phyloP scores from a whole-genome alignment of 2,329 filamentous ascomycete species.

The Myotisia sp. region DNA sequence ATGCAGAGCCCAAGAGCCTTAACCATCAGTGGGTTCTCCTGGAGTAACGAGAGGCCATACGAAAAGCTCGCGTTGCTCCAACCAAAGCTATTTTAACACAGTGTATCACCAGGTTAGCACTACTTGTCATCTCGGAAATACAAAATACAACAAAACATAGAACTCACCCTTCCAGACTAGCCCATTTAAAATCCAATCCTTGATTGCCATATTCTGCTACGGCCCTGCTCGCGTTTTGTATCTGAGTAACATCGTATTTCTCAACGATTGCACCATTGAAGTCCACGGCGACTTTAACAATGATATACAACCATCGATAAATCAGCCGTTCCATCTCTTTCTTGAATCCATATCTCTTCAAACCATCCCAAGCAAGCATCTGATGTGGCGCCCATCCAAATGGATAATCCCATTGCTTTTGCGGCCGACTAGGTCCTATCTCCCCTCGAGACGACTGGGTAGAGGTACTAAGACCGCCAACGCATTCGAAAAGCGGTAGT shows the following conservation, averaged over 20 bases:
- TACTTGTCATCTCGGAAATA: too few species aligned
- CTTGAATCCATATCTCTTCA: slow-evolving; percentile 67
- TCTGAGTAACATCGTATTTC: slow-evolving; percentile 80
- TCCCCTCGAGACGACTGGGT: slow-evolving; percentile 64
- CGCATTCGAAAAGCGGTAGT: slow-evolving; percentile 64
- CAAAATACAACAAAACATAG: too few species aligned
- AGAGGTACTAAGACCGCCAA: slow-evolving; percentile 66
- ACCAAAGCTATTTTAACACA: too few species aligned
- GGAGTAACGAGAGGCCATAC: too few species aligned
- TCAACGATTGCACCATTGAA: slow-evolving; percentile 58
- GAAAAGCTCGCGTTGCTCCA: too few species aligned
- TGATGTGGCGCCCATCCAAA: slow-evolving; percentile 88
- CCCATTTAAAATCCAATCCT: slow-evolving; percentile 74
- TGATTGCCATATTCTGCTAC: slow-evolving; percentile 86
- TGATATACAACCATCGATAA: slow-evolving; percentile 19
- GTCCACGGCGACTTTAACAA: slow-evolving; percentile 76
- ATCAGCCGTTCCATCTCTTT: slow-evolving; percentile 59
- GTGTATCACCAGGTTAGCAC: too few species aligned
- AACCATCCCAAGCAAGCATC: slow-evolving; percentile 76
- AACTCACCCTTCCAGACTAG: too few species aligned
- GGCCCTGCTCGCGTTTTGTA: slow-evolving; percentile 66
- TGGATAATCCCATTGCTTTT: slow-evolving; percentile 81
- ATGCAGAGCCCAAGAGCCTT: too few species aligned
- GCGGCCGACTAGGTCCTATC: slow-evolving; percentile 59
- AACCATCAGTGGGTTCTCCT: too few species aligned